Evolutionary conservation across 1,284 basidiomycete genomes (phyloP).

Genomic region (Hortiboletus rubellus): DNA sequence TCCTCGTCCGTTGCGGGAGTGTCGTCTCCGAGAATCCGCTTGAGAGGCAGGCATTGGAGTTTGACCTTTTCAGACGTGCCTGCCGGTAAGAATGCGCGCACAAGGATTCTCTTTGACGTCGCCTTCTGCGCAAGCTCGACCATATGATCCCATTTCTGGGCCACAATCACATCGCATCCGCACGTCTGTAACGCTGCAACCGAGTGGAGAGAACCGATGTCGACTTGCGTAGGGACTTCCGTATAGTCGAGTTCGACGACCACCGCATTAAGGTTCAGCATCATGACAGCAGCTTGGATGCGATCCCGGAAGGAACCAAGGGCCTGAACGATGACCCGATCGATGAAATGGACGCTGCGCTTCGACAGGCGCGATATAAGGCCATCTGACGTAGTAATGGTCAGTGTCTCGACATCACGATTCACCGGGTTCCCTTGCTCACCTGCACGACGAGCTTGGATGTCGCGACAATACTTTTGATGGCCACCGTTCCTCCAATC

Average conservation of each 20-base stretch:
- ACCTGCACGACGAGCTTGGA: slow-evolving; percentile 30
- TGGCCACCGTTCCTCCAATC: slow-evolving; percentile 33
- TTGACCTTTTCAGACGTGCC: slow-evolving; percentile 30
- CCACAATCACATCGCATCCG: slow-evolving; percentile 22
- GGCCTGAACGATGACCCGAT: slow-evolving; percentile 24
- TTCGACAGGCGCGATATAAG: slow-evolving; percentile 26
- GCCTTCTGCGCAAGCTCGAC: slow-evolving; percentile 31
- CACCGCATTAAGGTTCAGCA: slow-evolving; percentile 12
- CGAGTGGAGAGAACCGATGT: slow-evolving; percentile 20
- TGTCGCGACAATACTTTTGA: slow-evolving; percentile 28
- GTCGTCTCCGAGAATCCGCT: slow-evolving; percentile 15
- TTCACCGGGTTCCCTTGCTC: not conserved
- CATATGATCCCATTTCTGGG: slow-evolving; percentile 29
- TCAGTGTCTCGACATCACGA: not conserved
- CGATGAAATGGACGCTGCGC: slow-evolving; percentile 27
- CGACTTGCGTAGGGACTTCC: slow-evolving; percentile 17
- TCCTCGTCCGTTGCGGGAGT: slow-evolving; percentile 17
- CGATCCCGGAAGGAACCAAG: slow-evolving; percentile 19
- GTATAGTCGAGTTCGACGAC: slow-evolving; percentile 32
- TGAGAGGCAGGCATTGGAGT: slow-evolving; percentile 28
- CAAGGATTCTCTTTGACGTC: slow-evolving; percentile 22
- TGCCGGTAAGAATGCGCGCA: slow-evolving; percentile 32
- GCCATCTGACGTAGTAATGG: slow-evolving; percentile 16
- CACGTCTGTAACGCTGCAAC: slow-evolving; percentile 20
- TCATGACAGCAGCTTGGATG: slow-evolving; percentile 16